Conservation (phyloP, 139 green algal genomes). For the Micromonas commoda region DNA sequence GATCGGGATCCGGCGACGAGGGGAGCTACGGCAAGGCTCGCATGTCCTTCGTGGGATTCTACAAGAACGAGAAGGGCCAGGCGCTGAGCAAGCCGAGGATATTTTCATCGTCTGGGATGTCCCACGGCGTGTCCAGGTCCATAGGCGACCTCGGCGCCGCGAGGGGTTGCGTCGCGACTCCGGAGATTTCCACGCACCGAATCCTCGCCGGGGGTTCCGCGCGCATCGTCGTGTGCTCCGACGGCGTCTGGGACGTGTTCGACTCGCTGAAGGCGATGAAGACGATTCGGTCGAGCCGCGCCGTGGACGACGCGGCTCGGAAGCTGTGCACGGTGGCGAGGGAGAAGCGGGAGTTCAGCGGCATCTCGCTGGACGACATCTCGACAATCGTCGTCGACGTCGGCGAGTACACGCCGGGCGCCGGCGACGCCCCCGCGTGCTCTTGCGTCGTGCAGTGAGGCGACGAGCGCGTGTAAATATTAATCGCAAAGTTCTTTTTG, state of each 20-base stretch:
- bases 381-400: not conserved
- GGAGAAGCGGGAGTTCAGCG: not conserved
- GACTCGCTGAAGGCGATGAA: not conserved
- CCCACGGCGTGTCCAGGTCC: not conserved
- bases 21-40: not conserved
- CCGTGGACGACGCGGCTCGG: not conserved
- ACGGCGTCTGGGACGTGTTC: slow-evolving; percentile 2
- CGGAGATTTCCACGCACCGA: not conserved
- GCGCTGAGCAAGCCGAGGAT: not conserved
- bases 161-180: not conserved
- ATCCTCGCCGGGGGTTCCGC: not conserved
- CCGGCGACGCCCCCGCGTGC: not conserved
- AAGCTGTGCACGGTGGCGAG: not conserved
- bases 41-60: slow-evolving; percentile 6
- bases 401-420: not conserved
- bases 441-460: not conserved
- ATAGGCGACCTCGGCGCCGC: not conserved
- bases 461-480: not conserved
- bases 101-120: not conserved
- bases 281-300: not conserved
- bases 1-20: not conserved
- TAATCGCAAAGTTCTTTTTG: not conserved
- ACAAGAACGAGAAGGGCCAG: not conserved
- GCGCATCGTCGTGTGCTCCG: not conserved
- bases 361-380: not conserved